These are phyloP conservation scores for Hemisphaericaspora nanyangensis DNA, from an alignment of 805 yeast species.

Conservation along the genomic window DNA sequence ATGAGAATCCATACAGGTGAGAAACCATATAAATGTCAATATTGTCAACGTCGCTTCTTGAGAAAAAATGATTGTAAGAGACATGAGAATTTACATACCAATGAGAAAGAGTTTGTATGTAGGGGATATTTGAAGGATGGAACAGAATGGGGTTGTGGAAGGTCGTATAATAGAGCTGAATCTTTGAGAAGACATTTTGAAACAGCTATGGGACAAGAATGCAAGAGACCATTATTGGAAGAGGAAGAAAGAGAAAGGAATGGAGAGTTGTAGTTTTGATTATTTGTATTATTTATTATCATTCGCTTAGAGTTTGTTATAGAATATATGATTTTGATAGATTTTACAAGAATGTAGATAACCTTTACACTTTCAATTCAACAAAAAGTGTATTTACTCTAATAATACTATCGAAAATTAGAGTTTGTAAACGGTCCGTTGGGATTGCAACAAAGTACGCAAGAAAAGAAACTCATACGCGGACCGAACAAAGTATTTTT, in stretches of 20 bases:
- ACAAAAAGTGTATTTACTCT: too few species aligned
- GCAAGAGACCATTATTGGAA: conserved; percentile 37
- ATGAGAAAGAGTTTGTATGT: conserved; percentile 71
- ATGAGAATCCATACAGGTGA: conserved; percentile 85
- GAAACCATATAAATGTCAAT: conserved; percentile 66
- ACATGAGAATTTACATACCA: conserved; percentile 59
- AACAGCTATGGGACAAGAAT: conserved; percentile 43
- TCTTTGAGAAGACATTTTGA: conserved; percentile 43
- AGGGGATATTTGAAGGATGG: conserved; percentile 60
- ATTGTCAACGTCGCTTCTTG: conserved; percentile 73
- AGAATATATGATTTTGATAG: background rate
- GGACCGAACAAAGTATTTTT: too few species aligned
- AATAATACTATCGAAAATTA: too few species aligned
- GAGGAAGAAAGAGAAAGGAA: conserved; percentile 29
- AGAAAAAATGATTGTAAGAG: conserved; percentile 44
- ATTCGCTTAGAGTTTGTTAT: too few species aligned
- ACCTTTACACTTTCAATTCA: background rate
- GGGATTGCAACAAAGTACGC: too few species aligned
- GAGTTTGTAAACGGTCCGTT: too few species aligned
- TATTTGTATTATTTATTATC: background rate
- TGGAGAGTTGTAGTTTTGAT: conserved; percentile 30
- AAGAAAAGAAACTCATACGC: too few species aligned
- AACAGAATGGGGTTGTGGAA: conserved; percentile 41
- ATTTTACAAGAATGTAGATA: background rate
- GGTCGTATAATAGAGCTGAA: conserved; percentile 45